Evolutionary conservation across 1,139 yeast genomes (phyloP), one percentile per base, ranked within the genome.

Genomic region (Protomyces inouyei): DNA sequence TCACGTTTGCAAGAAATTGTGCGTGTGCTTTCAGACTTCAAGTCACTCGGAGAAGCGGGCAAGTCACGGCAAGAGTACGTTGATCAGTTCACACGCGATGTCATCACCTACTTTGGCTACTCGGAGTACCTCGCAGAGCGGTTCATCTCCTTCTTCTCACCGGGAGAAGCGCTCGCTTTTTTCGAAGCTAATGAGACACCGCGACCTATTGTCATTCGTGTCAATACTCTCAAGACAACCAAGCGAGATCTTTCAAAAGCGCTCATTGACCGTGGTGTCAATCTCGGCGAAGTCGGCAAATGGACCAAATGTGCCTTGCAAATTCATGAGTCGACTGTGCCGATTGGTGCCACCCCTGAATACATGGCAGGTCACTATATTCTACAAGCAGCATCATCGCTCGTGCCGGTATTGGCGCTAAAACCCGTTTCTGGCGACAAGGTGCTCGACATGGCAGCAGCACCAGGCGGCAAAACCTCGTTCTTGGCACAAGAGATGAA

Each of bases 401-500:
- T 93, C 77, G 80, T 95, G 73, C 99, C 99, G 10, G 97, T 92
- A 23, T 89, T 95, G 92, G 99, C 99, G 0, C 80, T 95, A 71
- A 95, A 86, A 68, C 98, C 99, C 21, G 95, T 91, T 75, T 97
- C 91, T 76, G 86, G 88, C 74, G 99, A 95, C 77, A 86, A 98
- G 73, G 81, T 95, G 57, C 81, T 95, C 70, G 99, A 95, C 79
- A 95, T 95, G 98, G 98, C 99, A 52, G 96, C 98, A 66, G 98
- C 99, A 23, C 99, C 99, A 70, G 99, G 99, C 79, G 99, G 99
- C 77, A 95, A 95, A 75, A 91, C 98, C 10, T 93, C 99, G 1
- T 93, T 91, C 74, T 86, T 95, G 66, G 86, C 97, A 52, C 98
- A 98, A 0, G 78, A 92, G 77, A 93, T 93, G 98, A 95, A 95